These are phyloP conservation scores for Drechslerella dactyloides DNA, from an alignment of 2,329 filamentous ascomycete genomes.

Conservation along the genomic window DNA sequence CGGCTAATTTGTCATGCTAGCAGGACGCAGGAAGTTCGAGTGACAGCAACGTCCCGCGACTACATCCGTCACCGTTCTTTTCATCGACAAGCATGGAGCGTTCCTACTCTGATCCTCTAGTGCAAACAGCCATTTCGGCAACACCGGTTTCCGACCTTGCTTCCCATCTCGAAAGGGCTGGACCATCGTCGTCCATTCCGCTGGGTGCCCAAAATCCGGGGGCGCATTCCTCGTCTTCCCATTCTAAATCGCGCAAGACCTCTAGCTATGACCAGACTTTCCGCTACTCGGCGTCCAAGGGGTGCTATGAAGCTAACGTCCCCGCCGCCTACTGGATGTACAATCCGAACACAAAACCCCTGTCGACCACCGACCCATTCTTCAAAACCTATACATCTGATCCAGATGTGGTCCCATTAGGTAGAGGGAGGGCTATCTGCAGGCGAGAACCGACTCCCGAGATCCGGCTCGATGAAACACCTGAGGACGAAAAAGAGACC, in stretches of 20 bases:
- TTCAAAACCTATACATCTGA: slow-evolving; percentile 29
- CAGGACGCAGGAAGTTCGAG: slow-evolving; percentile 4
- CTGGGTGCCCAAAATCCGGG: no score
- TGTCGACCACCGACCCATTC: slow-evolving; percentile 29
- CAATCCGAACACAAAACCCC: slow-evolving; percentile 35
- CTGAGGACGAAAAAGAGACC: background rate
- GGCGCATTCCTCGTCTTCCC: background rate
- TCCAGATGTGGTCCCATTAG: slow-evolving; percentile 2
- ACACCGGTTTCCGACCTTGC: background rate
- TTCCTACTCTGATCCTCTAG: background rate
- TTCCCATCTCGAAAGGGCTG: no score
- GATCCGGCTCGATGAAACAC: slow-evolving; percentile 17
- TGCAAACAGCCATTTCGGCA: background rate
- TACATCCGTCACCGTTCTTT: no score
- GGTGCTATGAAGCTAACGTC: slow-evolving; percentile 24
- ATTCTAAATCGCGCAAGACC: background rate
- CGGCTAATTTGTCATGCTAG: background rate
- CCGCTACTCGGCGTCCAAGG: slow-evolving; percentile 14
- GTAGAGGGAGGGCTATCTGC: background rate
- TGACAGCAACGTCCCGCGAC: background rate
- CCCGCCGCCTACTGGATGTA: slow-evolving; percentile 34
- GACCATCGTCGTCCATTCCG: no score
- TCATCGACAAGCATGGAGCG: slow-evolving; percentile 3
- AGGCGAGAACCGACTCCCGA: slow-evolving; percentile 28
- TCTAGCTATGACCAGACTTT: slow-evolving; percentile 2